phyloP scores from a whole-genome alignment of 768 basidiomycete species.

The Asterophora lycoperdoides region DNA sequence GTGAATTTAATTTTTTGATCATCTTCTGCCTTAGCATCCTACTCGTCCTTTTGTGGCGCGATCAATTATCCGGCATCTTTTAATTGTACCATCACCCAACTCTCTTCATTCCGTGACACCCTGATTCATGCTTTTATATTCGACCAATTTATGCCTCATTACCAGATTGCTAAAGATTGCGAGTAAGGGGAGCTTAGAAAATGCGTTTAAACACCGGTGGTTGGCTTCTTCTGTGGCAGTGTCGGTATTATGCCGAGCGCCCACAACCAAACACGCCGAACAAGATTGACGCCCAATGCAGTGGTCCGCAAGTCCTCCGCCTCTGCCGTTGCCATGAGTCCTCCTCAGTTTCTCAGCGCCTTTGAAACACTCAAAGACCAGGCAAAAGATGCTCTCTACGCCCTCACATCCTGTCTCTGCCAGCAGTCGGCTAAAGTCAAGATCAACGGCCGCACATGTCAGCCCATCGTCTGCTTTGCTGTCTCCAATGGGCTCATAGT shows the following conservation, averaged over 20 bases:
- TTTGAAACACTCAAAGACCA: constrained; percentile 65
- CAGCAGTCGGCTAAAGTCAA: constrained; percentile 83
- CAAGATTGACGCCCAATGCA: neutral
- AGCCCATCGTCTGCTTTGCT: constrained; percentile 28
- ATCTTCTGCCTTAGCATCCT: constrained; percentile 23
- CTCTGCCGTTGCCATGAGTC: constrained; percentile 15
- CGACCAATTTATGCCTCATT: too few species aligned
- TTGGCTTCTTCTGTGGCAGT: constrained; percentile 8
- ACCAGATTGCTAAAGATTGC: too few species aligned
- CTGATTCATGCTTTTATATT: too few species aligned
- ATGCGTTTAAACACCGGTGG: neutral
- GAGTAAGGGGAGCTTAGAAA: too few species aligned
- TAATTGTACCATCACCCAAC: too few species aligned
- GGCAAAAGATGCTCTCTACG: constrained; percentile 79
- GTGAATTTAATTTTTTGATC: constrained; percentile 18
- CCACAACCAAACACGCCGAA: constrained; percentile 8
- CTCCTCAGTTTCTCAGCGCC: constrained; percentile 39
- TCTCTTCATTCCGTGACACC: neutral
- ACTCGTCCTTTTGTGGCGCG: constrained; percentile 29
- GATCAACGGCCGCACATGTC: constrained; percentile 93
- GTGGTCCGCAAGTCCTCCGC: neutral
- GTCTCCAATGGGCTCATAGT: constrained; percentile 10
- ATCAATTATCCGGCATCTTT: constrained; percentile 14
- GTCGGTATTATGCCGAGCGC: constrained; percentile 1
- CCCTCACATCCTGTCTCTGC: constrained; percentile 76